Base-by-base conservation (phyloP, 31 red algal genomes). In the Bonnemaisonia californica region DNA sequence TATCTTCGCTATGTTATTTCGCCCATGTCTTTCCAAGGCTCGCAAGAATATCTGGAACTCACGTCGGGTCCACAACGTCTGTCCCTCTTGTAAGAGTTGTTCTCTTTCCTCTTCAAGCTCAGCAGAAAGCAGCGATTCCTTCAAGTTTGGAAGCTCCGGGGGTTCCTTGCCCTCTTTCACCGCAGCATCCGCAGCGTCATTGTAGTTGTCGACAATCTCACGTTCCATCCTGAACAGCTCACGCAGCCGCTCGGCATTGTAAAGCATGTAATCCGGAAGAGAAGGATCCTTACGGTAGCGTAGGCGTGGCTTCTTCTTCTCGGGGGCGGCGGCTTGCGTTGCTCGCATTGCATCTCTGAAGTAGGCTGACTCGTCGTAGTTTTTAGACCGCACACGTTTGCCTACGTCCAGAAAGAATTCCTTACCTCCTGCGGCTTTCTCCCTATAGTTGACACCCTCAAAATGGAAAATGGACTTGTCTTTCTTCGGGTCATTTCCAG, bases 351-450 rank as follows among this genome's bases (percentile, higher is more conserved):
- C 69, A 16, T 96, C 93, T 27, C 93, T 65, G 56, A 74, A 96
- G 61, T 82, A 89, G 2, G 86, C 89, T 8, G 81, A 54, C 45
- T 95, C 96, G 31, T 98, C 91, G 55, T 98, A 98, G 9, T 89
- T 88, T 51, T 93, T 91, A 24, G 85, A 83, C 30, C 97, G 79
- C 22, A 86, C 94, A 12, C 97, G 93, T 68, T 99, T 99, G 30
- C 97, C 97, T 4, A 99, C 97, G 81, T 99, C 97, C 23, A 99
- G 71, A 37, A 94, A 95, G 65, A 87, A 88, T 31, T 94, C 76
- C 16, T 93, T 87, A 31, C 79, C 93, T 33, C 63, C 79, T 57
- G 79, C 39, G 5, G 77, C 64, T 36, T 91, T 78, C 31, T 90
- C 86, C 65, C 85, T 86, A 32, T 93, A 99, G 69, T 99, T 73